A percentile compares a stretch with the other conserved stretches of the same genome.
Evolutionary conservation across 2,329 filamentous ascomycete genomes (phyloP).

Genomic region (Cercospora sojina): DNA sequence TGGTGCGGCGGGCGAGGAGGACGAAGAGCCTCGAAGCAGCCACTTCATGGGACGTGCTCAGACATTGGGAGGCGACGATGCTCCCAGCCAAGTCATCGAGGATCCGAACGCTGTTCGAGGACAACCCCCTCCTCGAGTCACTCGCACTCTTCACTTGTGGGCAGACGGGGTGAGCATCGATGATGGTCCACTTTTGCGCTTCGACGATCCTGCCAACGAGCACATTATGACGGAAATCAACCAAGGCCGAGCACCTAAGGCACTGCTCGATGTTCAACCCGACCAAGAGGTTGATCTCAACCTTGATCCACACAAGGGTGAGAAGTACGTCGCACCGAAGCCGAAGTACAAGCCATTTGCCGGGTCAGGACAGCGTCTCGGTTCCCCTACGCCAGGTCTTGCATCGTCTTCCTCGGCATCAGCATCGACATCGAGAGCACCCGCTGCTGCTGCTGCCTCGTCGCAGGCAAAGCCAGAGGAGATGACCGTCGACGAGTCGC

Average conservation of each 20-base stretch:
- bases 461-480: constrained; percentile 41
- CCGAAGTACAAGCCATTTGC: constrained; percentile 74
- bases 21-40: constrained; percentile 33
- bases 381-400: constrained; percentile 70
- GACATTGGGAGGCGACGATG: constrained; percentile 75
- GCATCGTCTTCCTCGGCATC: constrained; percentile 36
- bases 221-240: constrained; percentile 73
- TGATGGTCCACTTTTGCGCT: constrained; percentile 73
- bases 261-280: constrained; percentile 72
- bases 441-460: constrained; percentile 37
- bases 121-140: constrained; percentile 52
- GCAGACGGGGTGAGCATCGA: constrained; percentile 82
- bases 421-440: constrained; percentile 35
- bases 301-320: constrained; percentile 69
- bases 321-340: constrained; percentile 71
- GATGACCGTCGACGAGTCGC: constrained; percentile 61
- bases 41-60: constrained; percentile 69
- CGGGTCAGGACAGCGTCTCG: constrained; percentile 70
- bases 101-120: constrained; percentile 53
- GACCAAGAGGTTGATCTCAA: constrained; percentile 78
- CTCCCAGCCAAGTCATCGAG: constrained; percentile 66
- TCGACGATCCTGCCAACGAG: constrained; percentile 74
- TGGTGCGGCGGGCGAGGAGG: constrained; percentile 51
- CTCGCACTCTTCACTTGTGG: constrained; percentile 76
- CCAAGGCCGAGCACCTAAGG: constrained; percentile 70